These are phyloP conservation scores for Wakefieldia striispora DNA, from an alignment of 768 basidiomycete species.

Conservation along the genomic window DNA sequence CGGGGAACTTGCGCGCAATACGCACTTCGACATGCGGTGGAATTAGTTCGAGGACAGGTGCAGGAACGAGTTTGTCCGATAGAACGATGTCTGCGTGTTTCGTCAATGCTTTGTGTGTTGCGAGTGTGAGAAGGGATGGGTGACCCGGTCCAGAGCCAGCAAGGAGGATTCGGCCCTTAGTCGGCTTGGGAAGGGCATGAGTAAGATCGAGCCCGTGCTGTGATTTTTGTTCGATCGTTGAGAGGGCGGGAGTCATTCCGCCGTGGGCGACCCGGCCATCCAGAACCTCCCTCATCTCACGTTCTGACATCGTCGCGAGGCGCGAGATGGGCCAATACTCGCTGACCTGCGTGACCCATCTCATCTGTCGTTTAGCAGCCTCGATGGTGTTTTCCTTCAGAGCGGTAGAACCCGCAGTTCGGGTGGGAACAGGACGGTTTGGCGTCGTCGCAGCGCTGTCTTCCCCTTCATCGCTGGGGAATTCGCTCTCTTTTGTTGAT, in stretches of 20 bases:
- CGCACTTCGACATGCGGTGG: constrained; percentile 69
- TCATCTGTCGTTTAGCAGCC: constrained; percentile 64
- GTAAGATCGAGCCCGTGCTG: constrained; percentile 27
- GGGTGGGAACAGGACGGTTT: constrained; percentile 63
- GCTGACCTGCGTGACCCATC: constrained; percentile 94
- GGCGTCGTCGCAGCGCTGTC: constrained; percentile 57
- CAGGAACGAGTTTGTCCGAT: constrained; percentile 94
- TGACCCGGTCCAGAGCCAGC: constrained; percentile 96
- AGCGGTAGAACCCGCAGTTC: background rate
- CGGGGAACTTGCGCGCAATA: constrained; percentile 96
- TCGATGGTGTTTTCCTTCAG: constrained; percentile 42
- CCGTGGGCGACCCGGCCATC: constrained; percentile 32
- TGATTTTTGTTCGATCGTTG: constrained; percentile 36
- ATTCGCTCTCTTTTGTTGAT: constrained; percentile 9
- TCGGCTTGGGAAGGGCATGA: constrained; percentile 13
- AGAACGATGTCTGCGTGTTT: constrained; percentile 82
- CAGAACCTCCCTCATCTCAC: constrained; percentile 67
- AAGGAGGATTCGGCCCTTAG: constrained; percentile 74
- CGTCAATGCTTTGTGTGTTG: constrained; percentile 79
- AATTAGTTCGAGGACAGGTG: constrained; percentile 81
- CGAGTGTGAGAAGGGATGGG: constrained; percentile 85
- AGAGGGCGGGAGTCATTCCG: constrained; percentile 11
- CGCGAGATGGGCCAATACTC: constrained; percentile 91
- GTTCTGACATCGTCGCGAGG: constrained; percentile 63
- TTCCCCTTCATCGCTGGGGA: constrained; percentile 43